Percentiles rank a stretch among this genome's conserved stretches.
Evolutionary conservation across 805 yeast genomes (phyloP).

Genomic region (Suhomyces canberraensis): DNA sequence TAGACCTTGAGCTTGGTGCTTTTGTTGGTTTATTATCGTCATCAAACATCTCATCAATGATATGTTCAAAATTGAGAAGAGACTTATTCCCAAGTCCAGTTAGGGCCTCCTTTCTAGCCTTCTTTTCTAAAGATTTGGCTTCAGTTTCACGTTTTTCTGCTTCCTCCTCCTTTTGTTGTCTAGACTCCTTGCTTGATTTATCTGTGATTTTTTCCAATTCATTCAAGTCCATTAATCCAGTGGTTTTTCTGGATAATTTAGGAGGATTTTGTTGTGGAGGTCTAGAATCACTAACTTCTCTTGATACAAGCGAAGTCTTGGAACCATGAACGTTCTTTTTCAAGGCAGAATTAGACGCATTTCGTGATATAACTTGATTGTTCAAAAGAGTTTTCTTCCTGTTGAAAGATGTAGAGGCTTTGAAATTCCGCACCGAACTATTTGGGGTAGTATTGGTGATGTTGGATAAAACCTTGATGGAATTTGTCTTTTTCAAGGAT

Average conservation of each 20-base stretch:
- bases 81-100: conserved; percentile 17
- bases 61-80: conserved; percentile 26
- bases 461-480: not conserved
- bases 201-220: conserved; percentile 13
- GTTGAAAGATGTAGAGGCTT: conserved; percentile 38
- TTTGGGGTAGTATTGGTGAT: conserved; percentile 29
- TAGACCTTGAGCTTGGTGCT: not conserved
- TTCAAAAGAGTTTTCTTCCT: conserved; percentile 30
- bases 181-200: not conserved
- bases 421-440: conserved; percentile 22
- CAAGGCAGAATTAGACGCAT: not conserved
- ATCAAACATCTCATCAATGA: conserved; percentile 32
- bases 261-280: conserved; percentile 19
- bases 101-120: conserved; percentile 4
- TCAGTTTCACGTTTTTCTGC: not conserved
- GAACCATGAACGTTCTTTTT: conserved; percentile 7
- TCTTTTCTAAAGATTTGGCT: not conserved
- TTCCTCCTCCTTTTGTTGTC: not conserved
- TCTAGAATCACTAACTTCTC: conserved; percentile 12
- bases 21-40: conserved; percentile 12
- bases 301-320: conserved; percentile 9
- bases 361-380: conserved; percentile 14
- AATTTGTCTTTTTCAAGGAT: conserved; percentile 14
- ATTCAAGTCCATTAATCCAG: conserved; percentile 15
- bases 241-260: conserved; percentile 13